phyloP scores from a whole-genome alignment of 1,284 basidiomycete genomes.

The Heterobasidion parviporum region DNA sequence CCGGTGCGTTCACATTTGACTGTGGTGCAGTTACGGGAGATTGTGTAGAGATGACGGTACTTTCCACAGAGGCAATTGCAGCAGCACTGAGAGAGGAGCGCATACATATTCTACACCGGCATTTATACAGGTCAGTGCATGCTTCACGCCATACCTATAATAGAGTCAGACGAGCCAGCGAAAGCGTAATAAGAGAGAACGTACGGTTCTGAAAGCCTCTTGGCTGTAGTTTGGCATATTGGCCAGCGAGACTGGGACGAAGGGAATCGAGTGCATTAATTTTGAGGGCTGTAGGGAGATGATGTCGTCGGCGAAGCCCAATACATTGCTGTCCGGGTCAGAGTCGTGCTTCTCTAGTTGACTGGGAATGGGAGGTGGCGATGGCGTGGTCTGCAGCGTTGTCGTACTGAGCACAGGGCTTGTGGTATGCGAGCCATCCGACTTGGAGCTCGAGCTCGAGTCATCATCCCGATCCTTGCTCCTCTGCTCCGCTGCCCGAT shows the following conservation, averaged over 20 bases:
- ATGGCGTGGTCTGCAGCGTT: slow-evolving; percentile 66
- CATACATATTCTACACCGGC: slow-evolving; percentile 62
- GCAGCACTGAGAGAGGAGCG: slow-evolving; percentile 41
- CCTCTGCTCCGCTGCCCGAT: slow-evolving; percentile 19
- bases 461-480: slow-evolving; percentile 34
- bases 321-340: slow-evolving; percentile 9
- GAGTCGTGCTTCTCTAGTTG: slow-evolving; percentile 25
- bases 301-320: slow-evolving; percentile 23
- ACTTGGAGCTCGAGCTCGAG: slow-evolving; percentile 37
- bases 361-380: slow-evolving; percentile 46
- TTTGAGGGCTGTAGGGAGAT: slow-evolving; percentile 51
- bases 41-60: slow-evolving; percentile 8
- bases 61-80: slow-evolving; percentile 1
- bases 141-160: slow-evolving; percentile 64
- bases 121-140: slow-evolving; percentile 60
- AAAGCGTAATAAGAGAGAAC: slow-evolving; percentile 17
- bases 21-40: slow-evolving; percentile 13
- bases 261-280: slow-evolving; percentile 56
- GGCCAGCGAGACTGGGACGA: slow-evolving; percentile 51
- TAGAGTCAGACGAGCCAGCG: not conserved
- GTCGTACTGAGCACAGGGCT: slow-evolving; percentile 69
- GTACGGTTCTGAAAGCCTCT: slow-evolving; percentile 47
- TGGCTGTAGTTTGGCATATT: slow-evolving; percentile 54
- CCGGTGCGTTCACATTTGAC: slow-evolving; percentile 8
- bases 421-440: slow-evolving; percentile 46